Conservation (phyloP, 2,329 filamentous ascomycete genomes). For the Penicillium palitans region DNA sequence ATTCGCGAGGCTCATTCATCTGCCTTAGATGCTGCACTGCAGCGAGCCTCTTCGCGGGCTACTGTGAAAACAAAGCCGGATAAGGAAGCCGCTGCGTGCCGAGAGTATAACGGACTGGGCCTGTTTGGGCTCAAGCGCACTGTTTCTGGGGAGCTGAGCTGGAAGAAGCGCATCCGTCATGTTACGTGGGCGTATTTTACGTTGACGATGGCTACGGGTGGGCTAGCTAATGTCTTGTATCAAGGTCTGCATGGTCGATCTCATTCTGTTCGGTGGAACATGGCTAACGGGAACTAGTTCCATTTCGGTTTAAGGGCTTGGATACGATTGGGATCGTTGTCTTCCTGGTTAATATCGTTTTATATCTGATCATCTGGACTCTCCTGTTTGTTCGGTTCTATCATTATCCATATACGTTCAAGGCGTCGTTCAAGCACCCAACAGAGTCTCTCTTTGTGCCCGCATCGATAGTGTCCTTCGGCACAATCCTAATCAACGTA, state of each 20-base stretch:
- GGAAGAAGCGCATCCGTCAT: slow-evolving; percentile 59
- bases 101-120: slow-evolving; percentile 18
- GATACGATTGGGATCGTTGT: slow-evolving; percentile 60
- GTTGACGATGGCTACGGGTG: slow-evolving; percentile 63
- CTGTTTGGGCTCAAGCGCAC: slow-evolving; percentile 17
- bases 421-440: slow-evolving; percentile 70
- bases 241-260: slow-evolving; percentile 46
- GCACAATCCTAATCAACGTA: slow-evolving; percentile 75
- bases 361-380: slow-evolving; percentile 64
- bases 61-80: slow-evolving; percentile 10
- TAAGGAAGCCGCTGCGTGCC: slow-evolving; percentile 8
- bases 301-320: slow-evolving; percentile 58
- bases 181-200: slow-evolving; percentile 81
- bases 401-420: slow-evolving; percentile 68
- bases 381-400: slow-evolving; percentile 69
- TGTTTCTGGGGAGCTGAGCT: slow-evolving; percentile 39
- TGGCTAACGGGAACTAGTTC: slow-evolving; percentile 40
- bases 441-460: slow-evolving; percentile 78
- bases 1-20: slow-evolving; percentile 31
- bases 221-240: slow-evolving; percentile 61
- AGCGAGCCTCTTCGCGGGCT: slow-evolving; percentile 23
- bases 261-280: not conserved
- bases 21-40: slow-evolving; percentile 29
- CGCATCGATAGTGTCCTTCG: slow-evolving; percentile 66
- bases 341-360: slow-evolving; percentile 62